These are phyloP conservation scores for Hymenoscyphus repandus DNA, from an alignment of 2,329 filamentous ascomycete species.

Conservation along the genomic window DNA sequence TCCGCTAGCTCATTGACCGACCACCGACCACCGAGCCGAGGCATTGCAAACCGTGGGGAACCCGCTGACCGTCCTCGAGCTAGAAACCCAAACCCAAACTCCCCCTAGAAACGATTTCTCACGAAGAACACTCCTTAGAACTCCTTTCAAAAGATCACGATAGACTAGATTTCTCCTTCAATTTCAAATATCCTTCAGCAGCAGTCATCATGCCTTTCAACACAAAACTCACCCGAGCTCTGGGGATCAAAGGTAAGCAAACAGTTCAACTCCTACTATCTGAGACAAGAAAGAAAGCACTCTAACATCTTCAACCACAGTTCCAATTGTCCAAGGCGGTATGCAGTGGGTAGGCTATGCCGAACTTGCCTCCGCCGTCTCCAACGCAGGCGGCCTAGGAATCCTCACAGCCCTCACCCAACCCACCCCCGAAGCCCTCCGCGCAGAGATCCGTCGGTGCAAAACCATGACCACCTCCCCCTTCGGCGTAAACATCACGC, in stretches of 20 bases:
- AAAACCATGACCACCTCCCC: constrained; percentile 71
- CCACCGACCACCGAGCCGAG: constrained; percentile 1
- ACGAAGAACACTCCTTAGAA: background rate
- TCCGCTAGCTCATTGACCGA: too few species aligned
- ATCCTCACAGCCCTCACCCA: constrained; percentile 87
- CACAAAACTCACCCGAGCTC: constrained; percentile 34
- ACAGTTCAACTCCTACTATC: background rate
- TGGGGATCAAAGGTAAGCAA: constrained; percentile 37
- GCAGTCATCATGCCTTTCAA: constrained; percentile 34
- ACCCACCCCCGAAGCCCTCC: constrained; percentile 84
- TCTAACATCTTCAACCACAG: constrained; percentile 36
- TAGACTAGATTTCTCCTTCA: constrained; percentile 10
- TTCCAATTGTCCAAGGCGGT: constrained; percentile 78
- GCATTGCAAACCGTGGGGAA: constrained; percentile 5
- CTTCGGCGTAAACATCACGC: constrained; percentile 92
- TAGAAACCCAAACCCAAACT: too few species aligned
- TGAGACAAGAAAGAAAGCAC: too few species aligned
- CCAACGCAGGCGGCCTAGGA: constrained; percentile 76
- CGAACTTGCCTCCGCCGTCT: constrained; percentile 70
- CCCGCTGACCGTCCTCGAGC: background rate
- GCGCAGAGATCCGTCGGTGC: constrained; percentile 87
- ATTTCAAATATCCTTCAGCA: background rate
- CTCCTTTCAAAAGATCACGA: background rate
- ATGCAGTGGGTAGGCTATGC: constrained; percentile 86
- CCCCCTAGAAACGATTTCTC: background rate